Conservation (phyloP, 2,329 filamentous ascomycete genomes). For the Colletotrichum aenigma region DNA sequence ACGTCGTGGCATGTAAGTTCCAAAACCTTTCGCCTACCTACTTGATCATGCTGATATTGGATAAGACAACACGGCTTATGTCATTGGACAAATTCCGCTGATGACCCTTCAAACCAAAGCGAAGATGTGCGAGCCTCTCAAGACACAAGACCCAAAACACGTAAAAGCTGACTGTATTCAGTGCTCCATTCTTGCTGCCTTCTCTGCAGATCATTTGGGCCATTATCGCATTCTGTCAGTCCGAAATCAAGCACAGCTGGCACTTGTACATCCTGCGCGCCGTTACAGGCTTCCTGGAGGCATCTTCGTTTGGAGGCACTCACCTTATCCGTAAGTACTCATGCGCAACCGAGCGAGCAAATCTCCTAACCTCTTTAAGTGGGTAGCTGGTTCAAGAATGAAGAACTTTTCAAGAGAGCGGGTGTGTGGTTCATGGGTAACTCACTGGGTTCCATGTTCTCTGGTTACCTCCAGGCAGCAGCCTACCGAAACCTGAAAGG, state of each 20-base stretch:
- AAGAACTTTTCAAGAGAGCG: conserved; percentile 52
- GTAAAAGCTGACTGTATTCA: background rate
- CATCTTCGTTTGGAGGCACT: conserved; percentile 29
- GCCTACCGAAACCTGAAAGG: conserved; percentile 58
- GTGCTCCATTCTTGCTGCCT: conserved; percentile 27
- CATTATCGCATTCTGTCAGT: conserved; percentile 29
- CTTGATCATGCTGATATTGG: background rate
- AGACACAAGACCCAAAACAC: background rate
- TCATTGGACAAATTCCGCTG: conserved; percentile 32
- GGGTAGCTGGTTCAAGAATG: conserved; percentile 46
- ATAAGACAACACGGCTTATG: conserved; percentile 28
- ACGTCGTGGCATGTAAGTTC: conserved; percentile 17
- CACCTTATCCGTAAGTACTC: conserved; percentile 29
- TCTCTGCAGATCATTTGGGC: conserved; percentile 26
- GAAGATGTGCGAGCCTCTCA: conserved; percentile 22
- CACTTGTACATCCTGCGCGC: conserved; percentile 28
- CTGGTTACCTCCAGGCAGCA: conserved; percentile 59
- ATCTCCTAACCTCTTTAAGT: conserved; percentile 32
- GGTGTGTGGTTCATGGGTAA: conserved; percentile 54
- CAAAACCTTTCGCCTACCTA: rapidly evolving
- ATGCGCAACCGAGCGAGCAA: background rate
- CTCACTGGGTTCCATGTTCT: conserved; percentile 58
- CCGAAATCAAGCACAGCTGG: conserved; percentile 24
- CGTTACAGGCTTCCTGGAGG: conserved; percentile 24
- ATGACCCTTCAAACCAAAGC: conserved; percentile 31